Evolutionary conservation across 805 yeast species (phyloP), one percentile per base, ranked within the genome.

Genomic region (Lipomyces spencermartinsiae): DNA sequence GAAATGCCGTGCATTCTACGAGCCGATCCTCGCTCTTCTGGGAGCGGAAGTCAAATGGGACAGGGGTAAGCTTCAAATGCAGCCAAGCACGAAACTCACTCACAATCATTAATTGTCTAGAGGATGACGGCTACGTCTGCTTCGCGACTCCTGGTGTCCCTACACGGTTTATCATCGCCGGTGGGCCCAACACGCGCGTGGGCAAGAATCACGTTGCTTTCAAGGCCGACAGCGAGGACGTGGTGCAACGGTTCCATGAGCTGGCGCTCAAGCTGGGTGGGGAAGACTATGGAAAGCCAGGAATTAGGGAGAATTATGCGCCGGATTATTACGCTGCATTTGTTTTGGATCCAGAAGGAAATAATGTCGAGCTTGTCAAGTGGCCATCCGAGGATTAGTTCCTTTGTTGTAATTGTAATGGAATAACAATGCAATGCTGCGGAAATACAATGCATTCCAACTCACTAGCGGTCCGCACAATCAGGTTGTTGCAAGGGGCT

Each of bases 261-360:
- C n/a, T 43, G 12, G 66, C 66, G 46, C 19, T 63, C 8, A 19
- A 33, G n/a, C 43, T 51, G 29, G 61, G 61, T 7, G 66, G 61
- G 12, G 43, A 29, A 31, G 66, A 63, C 34, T 34, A 63, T 35
- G 66, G 66, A 4, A 39, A 58, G n/a, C 66, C 66, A 3, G 66
- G 66, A 16, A n/a, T n/a, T 19, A 22, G 61, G n/a, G 29, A 58
- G 31, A n/a, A n/a, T n/a, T n/a, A n/a, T n/a, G n/a, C n/a, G n/a
- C n/a, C n/a, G n/a, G 53, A 29, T 12, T 58, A 58, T 33, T 58
- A 4, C 31, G 61, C 61, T 58, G 61, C 53, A 34, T 58, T 37
- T 39, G 54, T 58, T 9, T 58, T 58, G 2, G 61, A 58, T 58
- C 53, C 53, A 12, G 61, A 58, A 19, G 61, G 53, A 34, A 10